These are phyloP conservation scores for Camptophora hylomeconis DNA, from an alignment of 2,329 filamentous ascomycete genomes.

Conservation along the genomic window DNA sequence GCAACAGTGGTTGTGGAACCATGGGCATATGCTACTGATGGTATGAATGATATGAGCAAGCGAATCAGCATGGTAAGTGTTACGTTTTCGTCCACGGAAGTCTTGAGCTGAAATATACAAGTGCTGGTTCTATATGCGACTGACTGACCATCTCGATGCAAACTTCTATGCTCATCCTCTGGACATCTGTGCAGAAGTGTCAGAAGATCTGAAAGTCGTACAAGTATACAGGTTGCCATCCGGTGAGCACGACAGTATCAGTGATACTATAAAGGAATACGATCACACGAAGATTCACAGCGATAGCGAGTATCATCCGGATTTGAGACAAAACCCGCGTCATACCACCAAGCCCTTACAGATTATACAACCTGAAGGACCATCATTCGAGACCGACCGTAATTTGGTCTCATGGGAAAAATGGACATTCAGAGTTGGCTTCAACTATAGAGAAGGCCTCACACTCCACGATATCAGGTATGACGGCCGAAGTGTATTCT, in stretches of 20 bases:
- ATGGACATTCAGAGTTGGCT: constrained; percentile 30
- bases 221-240: constrained; percentile 38
- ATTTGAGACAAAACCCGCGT: constrained; percentile 19
- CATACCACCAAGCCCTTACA: constrained; percentile 25
- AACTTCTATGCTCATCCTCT: constrained; percentile 48
- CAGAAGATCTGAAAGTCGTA: constrained; percentile 36
- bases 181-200: constrained; percentile 40
- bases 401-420: constrained; percentile 29
- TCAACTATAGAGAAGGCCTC: constrained; percentile 34
- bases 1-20: constrained; percentile 38
- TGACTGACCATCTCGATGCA: constrained; percentile 32
- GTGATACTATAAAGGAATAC: constrained; percentile 24
- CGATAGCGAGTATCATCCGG: constrained; percentile 24
- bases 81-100: background rate
- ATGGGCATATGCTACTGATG: constrained; percentile 44
- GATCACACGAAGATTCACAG: constrained; percentile 30
- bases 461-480: constrained; percentile 30
- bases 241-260: constrained; percentile 27
- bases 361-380: constrained; percentile 25
- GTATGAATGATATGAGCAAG: constrained; percentile 36
- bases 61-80: constrained; percentile 35
- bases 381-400: constrained; percentile 21
- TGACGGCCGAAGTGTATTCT: constrained; percentile 27
- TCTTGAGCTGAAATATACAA: constrained; percentile 7
- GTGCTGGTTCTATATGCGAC: constrained; percentile 28